A percentile compares a stretch with the other conserved stretches of the same genome.
Conservation (phyloP, 768 basidiomycete species). For the Kwoniella dendrophila region DNA sequence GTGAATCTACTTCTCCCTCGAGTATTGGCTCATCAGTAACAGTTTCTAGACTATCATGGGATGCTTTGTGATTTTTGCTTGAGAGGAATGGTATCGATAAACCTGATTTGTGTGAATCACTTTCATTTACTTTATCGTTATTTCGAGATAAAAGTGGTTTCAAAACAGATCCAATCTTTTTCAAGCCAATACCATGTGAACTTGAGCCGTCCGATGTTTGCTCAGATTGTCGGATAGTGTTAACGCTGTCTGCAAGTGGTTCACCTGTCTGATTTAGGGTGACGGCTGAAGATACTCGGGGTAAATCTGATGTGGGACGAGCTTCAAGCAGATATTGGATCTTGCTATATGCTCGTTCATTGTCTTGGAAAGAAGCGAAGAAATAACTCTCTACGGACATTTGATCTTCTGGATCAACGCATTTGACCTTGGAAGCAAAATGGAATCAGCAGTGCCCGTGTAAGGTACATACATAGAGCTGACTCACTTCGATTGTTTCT, state of each 20-base stretch:
- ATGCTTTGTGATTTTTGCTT: conserved; percentile 6
- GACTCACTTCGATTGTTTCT: conserved; percentile 77
- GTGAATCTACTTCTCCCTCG: conserved; percentile 2
- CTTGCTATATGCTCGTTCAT: conserved; percentile 72
- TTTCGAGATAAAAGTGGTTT: conserved; percentile 30
- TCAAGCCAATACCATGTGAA: conserved; percentile 11
- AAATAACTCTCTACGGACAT: conserved; percentile 72
- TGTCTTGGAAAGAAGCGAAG: conserved; percentile 90
- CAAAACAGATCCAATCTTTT: conserved; percentile 38
- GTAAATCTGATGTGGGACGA: conserved; percentile 48
- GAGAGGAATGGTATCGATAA: conserved; percentile 20
- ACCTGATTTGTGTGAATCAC: conserved; percentile 4
- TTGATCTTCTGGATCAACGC: conserved; percentile 70
- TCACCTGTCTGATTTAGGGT: conserved; percentile 18
- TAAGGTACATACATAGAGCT: background rate
- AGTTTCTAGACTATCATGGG: conserved; percentile 37
- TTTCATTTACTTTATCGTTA: conserved; percentile 18
- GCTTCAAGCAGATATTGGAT: conserved; percentile 74
- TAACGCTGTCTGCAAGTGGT: conserved; percentile 17
- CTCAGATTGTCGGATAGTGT: conserved; percentile 23
- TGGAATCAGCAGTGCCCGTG: conserved; percentile 6
- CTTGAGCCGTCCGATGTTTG: conserved; percentile 1
- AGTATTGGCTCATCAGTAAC: conserved; percentile 12
- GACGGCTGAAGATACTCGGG: conserved; percentile 29
- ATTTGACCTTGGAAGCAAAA: conserved; percentile 66